A percentile compares a stretch with the other conserved stretches of the same genome.
Conservation (phyloP, 768 basidiomycete genomes). For the Leucocoprinus birnbaumii region DNA sequence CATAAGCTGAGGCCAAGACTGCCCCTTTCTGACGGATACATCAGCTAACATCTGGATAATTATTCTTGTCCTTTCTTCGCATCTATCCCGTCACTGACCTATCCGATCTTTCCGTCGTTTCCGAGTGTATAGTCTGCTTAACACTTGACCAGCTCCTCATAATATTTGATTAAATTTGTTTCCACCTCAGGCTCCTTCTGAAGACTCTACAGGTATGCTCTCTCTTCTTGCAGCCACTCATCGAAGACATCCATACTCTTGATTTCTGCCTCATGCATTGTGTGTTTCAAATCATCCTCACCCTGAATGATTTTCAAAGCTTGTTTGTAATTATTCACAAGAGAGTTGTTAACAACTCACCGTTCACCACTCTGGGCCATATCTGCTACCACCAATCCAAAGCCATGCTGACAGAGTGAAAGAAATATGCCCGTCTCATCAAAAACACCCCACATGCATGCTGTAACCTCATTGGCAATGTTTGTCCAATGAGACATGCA, state of each 20-base stretch:
- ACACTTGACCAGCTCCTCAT: slow-evolving; percentile 8
- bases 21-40: no score
- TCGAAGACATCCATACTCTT: background rate
- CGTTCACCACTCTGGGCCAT: slow-evolving; percentile 17
- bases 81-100: no score
- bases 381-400: slow-evolving; percentile 19
- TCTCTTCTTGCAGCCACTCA: slow-evolving; percentile 17
- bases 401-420: slow-evolving; percentile 25
- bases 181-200: slow-evolving; percentile 15
- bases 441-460: slow-evolving; percentile 26
- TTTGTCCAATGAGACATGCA: slow-evolving; percentile 21
- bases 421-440: slow-evolving; percentile 29
- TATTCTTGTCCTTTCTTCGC: no score
- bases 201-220: slow-evolving; percentile 11
- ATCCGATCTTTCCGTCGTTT: no score
- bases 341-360: slow-evolving; percentile 1
- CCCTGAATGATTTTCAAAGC: background rate
- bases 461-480: slow-evolving; percentile 16
- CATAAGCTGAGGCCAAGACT: no score
- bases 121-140: no score
- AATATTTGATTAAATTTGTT: slow-evolving; percentile 18
- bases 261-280: background rate
- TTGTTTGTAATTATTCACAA: slow-evolving; percentile 12
- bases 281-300: background rate
- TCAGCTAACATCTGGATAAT: no score